A percentile compares a stretch with the other conserved stretches of the same genome.
Evolutionary conservation across 192 early-diverging fungal genomes (phyloP).

Genomic region (Coemansia sp.): DNA sequence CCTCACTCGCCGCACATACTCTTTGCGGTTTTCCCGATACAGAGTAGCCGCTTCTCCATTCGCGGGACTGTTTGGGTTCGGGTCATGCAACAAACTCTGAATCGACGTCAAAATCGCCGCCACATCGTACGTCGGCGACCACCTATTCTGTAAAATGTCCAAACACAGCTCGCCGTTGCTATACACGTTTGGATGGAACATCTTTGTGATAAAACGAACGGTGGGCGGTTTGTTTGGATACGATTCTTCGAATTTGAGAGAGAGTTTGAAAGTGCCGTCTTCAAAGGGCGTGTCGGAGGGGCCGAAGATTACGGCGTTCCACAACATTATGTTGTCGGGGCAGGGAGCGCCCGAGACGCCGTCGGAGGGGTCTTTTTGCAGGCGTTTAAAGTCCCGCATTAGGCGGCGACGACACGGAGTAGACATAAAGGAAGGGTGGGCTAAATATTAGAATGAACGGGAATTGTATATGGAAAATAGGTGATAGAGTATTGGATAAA

Average conservation of each 20-base stretch:
- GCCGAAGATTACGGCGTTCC: constrained; percentile 99
- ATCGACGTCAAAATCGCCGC: constrained; percentile 92
- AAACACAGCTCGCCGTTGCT: constrained; percentile 96
- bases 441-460: neutral
- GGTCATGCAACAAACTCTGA: constrained; percentile 94
- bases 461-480: neutral
- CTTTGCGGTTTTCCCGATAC: constrained; percentile 90
- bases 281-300: constrained; percentile 96
- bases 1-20: constrained; percentile 84
- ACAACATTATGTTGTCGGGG: constrained; percentile 94
- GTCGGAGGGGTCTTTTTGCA: constrained; percentile 90
- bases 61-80: constrained; percentile 94
- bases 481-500: neutral
- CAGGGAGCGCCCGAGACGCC: constrained; percentile 87
- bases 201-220: constrained; percentile 89
- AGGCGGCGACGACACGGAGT: constrained; percentile 89
- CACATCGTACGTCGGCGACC: constrained; percentile 96
- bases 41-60: constrained; percentile 95
- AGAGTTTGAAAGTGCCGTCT: constrained; percentile 94
- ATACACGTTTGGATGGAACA: constrained; percentile 99
- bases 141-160: constrained; percentile 97
- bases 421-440: constrained; percentile 60
- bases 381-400: constrained; percentile 97
- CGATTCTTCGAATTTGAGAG: constrained; percentile 92
- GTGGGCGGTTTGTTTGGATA: constrained; percentile 98